Conservation (phyloP, 805 yeast species). For the Candida loeiensis region DNA sequence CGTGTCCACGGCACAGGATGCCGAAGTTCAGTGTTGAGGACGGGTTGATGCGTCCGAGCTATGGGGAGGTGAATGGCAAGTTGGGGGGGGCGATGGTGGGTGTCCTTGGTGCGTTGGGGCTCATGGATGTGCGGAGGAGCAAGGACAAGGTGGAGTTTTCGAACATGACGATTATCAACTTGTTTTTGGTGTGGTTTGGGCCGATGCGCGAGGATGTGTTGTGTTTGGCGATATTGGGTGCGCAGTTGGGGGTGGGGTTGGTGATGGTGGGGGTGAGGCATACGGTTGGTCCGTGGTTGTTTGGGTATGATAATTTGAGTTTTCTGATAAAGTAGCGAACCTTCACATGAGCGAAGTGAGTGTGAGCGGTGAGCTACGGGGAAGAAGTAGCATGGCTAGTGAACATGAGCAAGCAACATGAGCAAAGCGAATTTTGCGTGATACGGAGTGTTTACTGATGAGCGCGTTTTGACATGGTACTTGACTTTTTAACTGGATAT, state of each 20-base stretch:
- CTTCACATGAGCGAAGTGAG: too few species aligned
- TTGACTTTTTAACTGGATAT: too few species aligned
- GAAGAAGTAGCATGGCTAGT: background rate
- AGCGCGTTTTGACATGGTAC: too few species aligned
- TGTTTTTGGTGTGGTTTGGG: constrained; percentile 81
- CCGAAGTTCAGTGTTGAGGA: constrained; percentile 70
- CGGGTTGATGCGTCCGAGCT: constrained; percentile 69
- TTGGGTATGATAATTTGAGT: constrained; percentile 79
- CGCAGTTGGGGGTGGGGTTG: constrained; percentile 68
- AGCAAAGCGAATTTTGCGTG: too few species aligned
- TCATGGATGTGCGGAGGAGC: constrained; percentile 39
- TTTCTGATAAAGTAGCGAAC: constrained; percentile 37
- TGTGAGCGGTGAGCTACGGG: too few species aligned
- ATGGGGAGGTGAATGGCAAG: constrained; percentile 29
- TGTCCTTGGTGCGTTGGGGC: constrained; percentile 44
- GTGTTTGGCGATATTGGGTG: constrained; percentile 53
- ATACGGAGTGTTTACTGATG: too few species aligned
- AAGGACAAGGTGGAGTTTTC: constrained; percentile 46
- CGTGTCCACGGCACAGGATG: constrained; percentile 93
- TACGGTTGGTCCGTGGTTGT: constrained; percentile 76
- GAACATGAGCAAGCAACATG: background rate
- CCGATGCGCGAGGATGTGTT: constrained; percentile 83
- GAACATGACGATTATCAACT: constrained; percentile 84
- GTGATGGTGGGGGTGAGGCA: constrained; percentile 71
- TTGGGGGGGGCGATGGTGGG: constrained; percentile 31